Percentiles rank a stretch among this genome's conserved stretches.
Conservation (phyloP, 441 rosid genomes). For the Jatropha podagrica region DNA sequence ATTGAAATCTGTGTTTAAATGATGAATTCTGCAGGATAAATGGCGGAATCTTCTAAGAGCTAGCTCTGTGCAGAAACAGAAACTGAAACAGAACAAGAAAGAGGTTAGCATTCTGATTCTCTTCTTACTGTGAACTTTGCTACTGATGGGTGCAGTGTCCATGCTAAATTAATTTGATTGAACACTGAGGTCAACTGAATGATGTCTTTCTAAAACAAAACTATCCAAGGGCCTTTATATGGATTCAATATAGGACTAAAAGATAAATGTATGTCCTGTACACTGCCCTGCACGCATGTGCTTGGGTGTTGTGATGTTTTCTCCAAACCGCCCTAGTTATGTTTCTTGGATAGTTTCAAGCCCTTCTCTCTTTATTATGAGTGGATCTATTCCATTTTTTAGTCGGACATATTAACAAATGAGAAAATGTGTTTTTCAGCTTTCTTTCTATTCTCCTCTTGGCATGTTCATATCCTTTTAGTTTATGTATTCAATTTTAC, state of each 20-base stretch:
- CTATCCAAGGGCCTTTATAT: not conserved
- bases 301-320: not conserved
- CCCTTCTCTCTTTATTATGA: not conserved
- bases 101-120: slow-evolving; percentile 50
- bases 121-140: slow-evolving; percentile 2
- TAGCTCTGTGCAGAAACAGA: slow-evolving; percentile 37
- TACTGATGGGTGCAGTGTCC: not conserved
- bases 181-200: not conserved
- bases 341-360: not conserved
- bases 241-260: not conserved
- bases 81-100: slow-evolving; percentile 35
- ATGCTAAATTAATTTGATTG: not conserved
- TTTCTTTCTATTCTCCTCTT: too few relatives aligned
- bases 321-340: not conserved
- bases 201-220: not conserved
- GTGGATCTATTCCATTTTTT: not conserved
- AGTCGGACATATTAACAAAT: not conserved
- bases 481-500: not conserved
- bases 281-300: not conserved
- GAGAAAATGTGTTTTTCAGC: not conserved
- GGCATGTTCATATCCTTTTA: not conserved
- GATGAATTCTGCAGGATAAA: slow-evolving; percentile 66
- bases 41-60: slow-evolving; percentile 96
- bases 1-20: slow-evolving; percentile 16
- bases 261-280: not conserved